Evolutionary conservation across 2,329 filamentous ascomycete genomes (phyloP).

Genomic region (Fusarium incarnatum): DNA sequence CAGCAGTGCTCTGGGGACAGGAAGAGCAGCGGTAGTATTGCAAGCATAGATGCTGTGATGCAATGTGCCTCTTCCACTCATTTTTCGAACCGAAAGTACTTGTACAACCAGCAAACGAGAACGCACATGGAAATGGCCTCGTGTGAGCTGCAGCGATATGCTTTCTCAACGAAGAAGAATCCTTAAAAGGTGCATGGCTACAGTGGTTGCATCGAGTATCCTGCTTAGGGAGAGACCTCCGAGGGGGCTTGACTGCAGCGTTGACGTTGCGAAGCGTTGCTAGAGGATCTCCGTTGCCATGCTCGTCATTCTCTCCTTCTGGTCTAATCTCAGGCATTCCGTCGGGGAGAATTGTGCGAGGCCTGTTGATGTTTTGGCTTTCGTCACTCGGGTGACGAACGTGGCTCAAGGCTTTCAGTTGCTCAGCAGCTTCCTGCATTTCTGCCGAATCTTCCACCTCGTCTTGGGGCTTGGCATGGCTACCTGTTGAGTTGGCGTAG

Average conservation of each 20-base stretch:
- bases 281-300: slow-evolving; percentile 44
- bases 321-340: slow-evolving; percentile 50
- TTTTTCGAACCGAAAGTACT: slow-evolving; percentile 94
- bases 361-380: slow-evolving; percentile 45
- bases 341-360: slow-evolving; percentile 56
- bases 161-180: slow-evolving; percentile 73
- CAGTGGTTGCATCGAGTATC: slow-evolving; percentile 72
- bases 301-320: slow-evolving; percentile 54
- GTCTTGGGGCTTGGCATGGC: slow-evolving; percentile 50
- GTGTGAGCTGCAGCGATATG: slow-evolving; percentile 77
- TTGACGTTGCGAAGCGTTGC: slow-evolving; percentile 42
- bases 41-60: slow-evolving; percentile 85
- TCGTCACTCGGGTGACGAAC: slow-evolving; percentile 68
- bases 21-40: slow-evolving; percentile 73
- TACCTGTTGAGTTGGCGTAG: slow-evolving; percentile 37
- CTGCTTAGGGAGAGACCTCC: slow-evolving; percentile 66
- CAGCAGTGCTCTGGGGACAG: slow-evolving; percentile 65
- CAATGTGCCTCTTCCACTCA: slow-evolving; percentile 96
- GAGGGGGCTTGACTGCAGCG: slow-evolving; percentile 54
- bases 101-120: slow-evolving; percentile 83
- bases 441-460: slow-evolving; percentile 71
- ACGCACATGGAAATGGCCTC: slow-evolving; percentile 84
- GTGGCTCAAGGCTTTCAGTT: slow-evolving; percentile 74
- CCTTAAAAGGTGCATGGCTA: slow-evolving; percentile 74
- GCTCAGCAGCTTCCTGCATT: slow-evolving; percentile 76